phyloP scores from a whole-genome alignment of 2,329 filamentous ascomycete genomes.

The Ophiostoma piceae region DNA sequence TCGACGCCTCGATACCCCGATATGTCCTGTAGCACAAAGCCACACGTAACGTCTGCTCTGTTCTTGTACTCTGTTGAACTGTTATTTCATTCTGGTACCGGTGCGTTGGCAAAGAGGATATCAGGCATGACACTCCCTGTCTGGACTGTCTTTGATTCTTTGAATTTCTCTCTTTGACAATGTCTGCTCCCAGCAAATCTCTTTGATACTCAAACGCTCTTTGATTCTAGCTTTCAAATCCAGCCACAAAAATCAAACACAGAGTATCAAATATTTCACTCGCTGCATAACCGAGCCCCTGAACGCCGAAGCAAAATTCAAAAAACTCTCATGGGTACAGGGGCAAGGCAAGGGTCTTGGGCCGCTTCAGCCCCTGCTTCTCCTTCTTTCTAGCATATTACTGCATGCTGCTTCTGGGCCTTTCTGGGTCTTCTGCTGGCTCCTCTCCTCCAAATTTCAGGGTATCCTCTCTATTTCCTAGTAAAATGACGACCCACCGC shows the following conservation, averaged over 20 bases:
- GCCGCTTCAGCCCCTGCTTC: background rate
- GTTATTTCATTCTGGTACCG: too few species aligned
- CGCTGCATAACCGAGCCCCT: background rate
- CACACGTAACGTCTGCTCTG: too few species aligned
- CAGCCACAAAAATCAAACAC: too few species aligned
- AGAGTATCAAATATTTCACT: too few species aligned
- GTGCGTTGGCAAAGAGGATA: too few species aligned
- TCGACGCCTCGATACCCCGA: background rate
- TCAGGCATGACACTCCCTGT: too few species aligned
- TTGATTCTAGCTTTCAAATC: too few species aligned
- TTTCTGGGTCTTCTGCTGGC: background rate
- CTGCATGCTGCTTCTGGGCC: background rate
- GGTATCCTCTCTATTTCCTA: background rate
- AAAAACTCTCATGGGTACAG: background rate
- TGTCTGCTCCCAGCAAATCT: too few species aligned
- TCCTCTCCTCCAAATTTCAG: background rate
- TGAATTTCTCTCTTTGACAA: too few species aligned
- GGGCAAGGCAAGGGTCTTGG: background rate
- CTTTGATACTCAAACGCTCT: too few species aligned
- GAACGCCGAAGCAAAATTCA: background rate
- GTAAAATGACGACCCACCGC: background rate
- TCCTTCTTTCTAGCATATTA: background rate
- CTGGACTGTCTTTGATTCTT: too few species aligned
- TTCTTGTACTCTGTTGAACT: too few species aligned
- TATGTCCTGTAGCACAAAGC: background rate